These are phyloP conservation scores for Candida labiduridarum DNA, from an alignment of 1,139 yeast genomes.

Conservation along the genomic window DNA sequence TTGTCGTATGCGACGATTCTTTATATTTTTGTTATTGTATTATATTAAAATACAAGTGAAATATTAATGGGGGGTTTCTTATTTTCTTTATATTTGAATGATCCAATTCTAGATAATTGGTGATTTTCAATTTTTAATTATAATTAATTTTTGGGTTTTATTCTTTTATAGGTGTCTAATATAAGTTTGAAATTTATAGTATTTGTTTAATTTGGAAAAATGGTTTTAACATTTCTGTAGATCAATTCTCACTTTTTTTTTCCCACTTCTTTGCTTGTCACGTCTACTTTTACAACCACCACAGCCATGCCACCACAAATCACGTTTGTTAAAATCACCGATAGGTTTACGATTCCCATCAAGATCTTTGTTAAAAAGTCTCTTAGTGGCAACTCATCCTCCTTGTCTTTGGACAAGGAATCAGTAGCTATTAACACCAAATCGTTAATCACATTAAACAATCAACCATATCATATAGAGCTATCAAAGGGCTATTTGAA, in stretches of 20 bases:
- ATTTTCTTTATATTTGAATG: not conserved
- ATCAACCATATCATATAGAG: slow-evolving; percentile 12
- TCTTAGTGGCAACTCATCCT: not conserved
- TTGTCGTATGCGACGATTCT: slow-evolving; percentile 8
- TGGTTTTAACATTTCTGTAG: not conserved
- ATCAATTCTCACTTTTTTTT: not conserved
- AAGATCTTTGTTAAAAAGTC: slow-evolving; percentile 15
- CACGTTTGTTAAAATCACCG: slow-evolving; percentile 14
- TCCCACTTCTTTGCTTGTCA: not conserved
- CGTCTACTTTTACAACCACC: not conserved
- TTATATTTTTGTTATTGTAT: not conserved
- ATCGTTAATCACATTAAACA: slow-evolving; percentile 15
- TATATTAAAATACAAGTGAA: not conserved
- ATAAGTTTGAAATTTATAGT: slow-evolving; percentile 7
- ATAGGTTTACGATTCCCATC: slow-evolving; percentile 12
- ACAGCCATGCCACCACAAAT: slow-evolving; percentile 18
- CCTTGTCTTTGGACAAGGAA: slow-evolving; percentile 1
- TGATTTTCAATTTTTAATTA: not conserved
- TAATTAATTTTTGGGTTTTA: slow-evolving; percentile 1
- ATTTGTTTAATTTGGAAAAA: not conserved
- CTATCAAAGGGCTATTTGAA: slow-evolving; percentile 13
- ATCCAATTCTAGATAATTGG: slow-evolving; percentile 1
- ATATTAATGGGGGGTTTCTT: slow-evolving; percentile 1
- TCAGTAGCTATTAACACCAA: slow-evolving; percentile 16
- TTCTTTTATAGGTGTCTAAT: slow-evolving; percentile 5